Evolutionary conservation across 2,329 filamentous ascomycete genomes (phyloP), one percentile per base, ranked within the genome.

Genomic region (Phialophora expanda): DNA sequence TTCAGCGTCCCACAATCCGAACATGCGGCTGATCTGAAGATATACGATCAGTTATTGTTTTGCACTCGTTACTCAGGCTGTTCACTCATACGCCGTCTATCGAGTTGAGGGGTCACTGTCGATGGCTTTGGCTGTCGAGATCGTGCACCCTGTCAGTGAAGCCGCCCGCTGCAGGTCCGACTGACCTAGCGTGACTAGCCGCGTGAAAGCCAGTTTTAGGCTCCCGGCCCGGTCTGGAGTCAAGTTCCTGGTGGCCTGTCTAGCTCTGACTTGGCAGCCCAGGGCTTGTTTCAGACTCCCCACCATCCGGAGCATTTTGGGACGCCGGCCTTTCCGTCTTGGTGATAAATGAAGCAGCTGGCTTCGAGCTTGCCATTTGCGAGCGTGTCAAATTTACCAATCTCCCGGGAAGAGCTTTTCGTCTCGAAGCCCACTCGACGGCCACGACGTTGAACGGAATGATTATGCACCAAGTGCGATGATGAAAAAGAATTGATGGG

Each of bases 311-410:
- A 65, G 28, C 22, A 65, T 65, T 65, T 46, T 54, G 17, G 32
- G 38, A 34, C 30, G n/a, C 61, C 54, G 34, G 34, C 56, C 51
- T 44, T 60, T 59, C 56, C 55, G 20, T 22, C 46, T 38, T 12
- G 4, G 55, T 34, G 53, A 22, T 14, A 34, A 59, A 26, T 28
- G 11, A 14, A 28, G 38, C 56, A n/a, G 11, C 24, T n/a, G 56
- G 22, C 41, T n/a, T 38, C 14, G 30, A 38, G 44, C 57, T 61
- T 61, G 46, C 46, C 11, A 53, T 53, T 61, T 61, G 58, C 58
- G 46, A 51, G 46, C n/a, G 22, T 56, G 41, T 56, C 62, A 61
- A 65, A 65, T 65, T 65, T 58, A 34, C 56, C 51, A 59, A 62
- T 50, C 44, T 56, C 58, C 51, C 56, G 38, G 46, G 34, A 38